Percentiles rank a stretch among this genome's conserved stretches.
phyloP scores from a whole-genome alignment of 2,329 filamentous ascomycete genomes.

The Microdochium bolleyi region DNA sequence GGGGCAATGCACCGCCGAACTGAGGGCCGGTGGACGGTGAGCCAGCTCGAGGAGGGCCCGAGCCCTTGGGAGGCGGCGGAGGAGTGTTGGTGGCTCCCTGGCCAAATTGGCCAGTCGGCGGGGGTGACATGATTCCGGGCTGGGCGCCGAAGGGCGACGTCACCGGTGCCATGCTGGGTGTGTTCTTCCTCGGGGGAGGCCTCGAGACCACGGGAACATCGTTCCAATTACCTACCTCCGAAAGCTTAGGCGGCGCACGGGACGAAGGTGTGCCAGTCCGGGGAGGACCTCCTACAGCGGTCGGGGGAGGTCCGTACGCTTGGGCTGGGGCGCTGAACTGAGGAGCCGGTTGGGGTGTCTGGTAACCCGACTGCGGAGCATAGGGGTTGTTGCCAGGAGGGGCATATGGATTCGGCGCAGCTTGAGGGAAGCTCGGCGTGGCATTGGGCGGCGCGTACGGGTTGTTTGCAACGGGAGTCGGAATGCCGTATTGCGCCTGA shows the following conservation, averaged over 20 bases:
- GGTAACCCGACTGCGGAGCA: slow-evolving; percentile 41
- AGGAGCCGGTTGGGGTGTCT: slow-evolving; percentile 35
- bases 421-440: slow-evolving; percentile 10
- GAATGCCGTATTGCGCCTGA: slow-evolving; percentile 6
- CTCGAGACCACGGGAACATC: slow-evolving; percentile 84
- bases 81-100: slow-evolving; percentile 60
- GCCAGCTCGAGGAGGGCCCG: slow-evolving; percentile 59
- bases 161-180: slow-evolving; percentile 62
- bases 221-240: slow-evolving; percentile 81
- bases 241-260: slow-evolving; percentile 58
- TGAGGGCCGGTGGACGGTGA: slow-evolving; percentile 44
- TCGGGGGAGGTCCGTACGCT: slow-evolving; percentile 27
- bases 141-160: slow-evolving; percentile 71
- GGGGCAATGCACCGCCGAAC: slow-evolving; percentile 38
- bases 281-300: slow-evolving; percentile 42
- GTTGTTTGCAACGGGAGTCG: slow-evolving; percentile 19
- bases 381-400: slow-evolving; percentile 17
- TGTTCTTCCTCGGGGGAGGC: slow-evolving; percentile 63
- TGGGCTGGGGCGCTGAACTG: slow-evolving; percentile 22
- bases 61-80: slow-evolving; percentile 76
- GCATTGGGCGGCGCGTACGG: slow-evolving; percentile 19
- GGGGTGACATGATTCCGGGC: slow-evolving; percentile 46
- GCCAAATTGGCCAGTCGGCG: slow-evolving; percentile 50
- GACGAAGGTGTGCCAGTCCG: slow-evolving; percentile 61
- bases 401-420: slow-evolving; percentile 13